Evolutionary conservation across 1,139 yeast species (phyloP).

Genomic region (Suhomyces bokatorum): DNA sequence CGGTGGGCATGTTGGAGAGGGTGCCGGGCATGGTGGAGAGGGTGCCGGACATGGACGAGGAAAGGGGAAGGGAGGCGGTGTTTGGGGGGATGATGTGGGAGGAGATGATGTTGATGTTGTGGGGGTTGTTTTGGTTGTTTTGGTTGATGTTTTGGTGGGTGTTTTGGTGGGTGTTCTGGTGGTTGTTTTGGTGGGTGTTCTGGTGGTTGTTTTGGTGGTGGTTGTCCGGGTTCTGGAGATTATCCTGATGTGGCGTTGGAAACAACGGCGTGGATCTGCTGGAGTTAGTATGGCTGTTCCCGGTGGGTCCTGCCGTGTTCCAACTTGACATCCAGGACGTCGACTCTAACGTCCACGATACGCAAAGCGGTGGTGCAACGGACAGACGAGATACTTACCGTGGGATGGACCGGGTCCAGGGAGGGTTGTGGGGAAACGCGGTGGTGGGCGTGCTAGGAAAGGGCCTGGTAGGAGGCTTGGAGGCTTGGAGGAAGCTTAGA

Average conservation of each 20-base stretch:
- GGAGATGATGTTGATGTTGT: too few species aligned
- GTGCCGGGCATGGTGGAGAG: background rate
- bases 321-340: slow-evolving; percentile 11
- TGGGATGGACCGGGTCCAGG: background rate
- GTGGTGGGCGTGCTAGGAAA: too few species aligned
- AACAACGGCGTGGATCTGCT: slow-evolving; percentile 1
- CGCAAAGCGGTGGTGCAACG: background rate
- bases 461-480: too few species aligned
- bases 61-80: background rate
- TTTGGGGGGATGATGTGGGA: background rate
- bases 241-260: background rate
- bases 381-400: background rate
- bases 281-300: slow-evolving; percentile 5
- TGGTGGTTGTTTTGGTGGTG: too few species aligned
- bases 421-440: background rate
- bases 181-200: too few species aligned
- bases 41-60: background rate
- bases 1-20: slow-evolving; percentile 2
- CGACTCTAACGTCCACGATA: background rate
- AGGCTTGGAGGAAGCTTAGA: too few species aligned
- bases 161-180: too few species aligned
- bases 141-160: too few species aligned
- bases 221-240: too few species aligned
- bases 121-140: too few species aligned
- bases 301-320: slow-evolving; percentile 9